Base-by-base conservation (phyloP, 2,329 filamentous ascomycete species). In the Fusarium decemcellulare region DNA sequence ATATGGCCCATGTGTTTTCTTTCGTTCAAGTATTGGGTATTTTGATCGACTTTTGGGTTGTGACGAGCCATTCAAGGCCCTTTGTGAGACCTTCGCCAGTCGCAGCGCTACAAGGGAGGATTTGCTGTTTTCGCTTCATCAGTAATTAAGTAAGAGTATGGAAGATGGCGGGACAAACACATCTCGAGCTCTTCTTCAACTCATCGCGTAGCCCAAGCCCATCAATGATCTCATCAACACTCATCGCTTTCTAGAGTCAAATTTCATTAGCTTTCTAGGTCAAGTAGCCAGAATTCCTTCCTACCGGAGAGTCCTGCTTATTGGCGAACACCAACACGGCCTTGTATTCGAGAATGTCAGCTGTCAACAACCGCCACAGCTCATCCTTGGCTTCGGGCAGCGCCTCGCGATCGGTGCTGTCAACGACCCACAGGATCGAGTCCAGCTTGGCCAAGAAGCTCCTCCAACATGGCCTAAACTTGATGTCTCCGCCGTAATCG, bases 311-410 rank as follows among this genome's bases (percentile, higher is more conserved):
- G 2, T 69, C 66, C 10, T 67, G 62, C 11, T 70, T 69, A 8
- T 63, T 59, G 0, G 57, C 65, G 3, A 67, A 30, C 2, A 69
- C 30, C 2, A 69, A 11, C 8, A 69, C 27, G 1, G 66, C 66
- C 8, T 44, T 34, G 1, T 11, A 7, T 6, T 30, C n/a, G 6
- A 63, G 59, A 30, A 47, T 51, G 15, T 47, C 37, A 5, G 56
- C 57, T 3, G 23, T n/a, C 4, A 69, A 10, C 18, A 48, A 15
- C 10, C 42, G 6, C 1, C 2, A 10, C 1, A 69, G 16, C 32
- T 36, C 66, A 4, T 4, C 2, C 2, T 27, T 59, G 0, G 32
- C 36, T 29, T 67, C 61, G 0, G 6, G 27, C 8, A 67, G 34
- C 0, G 36, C 9, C 0, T 50, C 43, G 1, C 27, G 40, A 1